Evolutionary conservation across 352 stramenopile species (phyloP).

Genomic region (Aphanomyces invadans): DNA sequence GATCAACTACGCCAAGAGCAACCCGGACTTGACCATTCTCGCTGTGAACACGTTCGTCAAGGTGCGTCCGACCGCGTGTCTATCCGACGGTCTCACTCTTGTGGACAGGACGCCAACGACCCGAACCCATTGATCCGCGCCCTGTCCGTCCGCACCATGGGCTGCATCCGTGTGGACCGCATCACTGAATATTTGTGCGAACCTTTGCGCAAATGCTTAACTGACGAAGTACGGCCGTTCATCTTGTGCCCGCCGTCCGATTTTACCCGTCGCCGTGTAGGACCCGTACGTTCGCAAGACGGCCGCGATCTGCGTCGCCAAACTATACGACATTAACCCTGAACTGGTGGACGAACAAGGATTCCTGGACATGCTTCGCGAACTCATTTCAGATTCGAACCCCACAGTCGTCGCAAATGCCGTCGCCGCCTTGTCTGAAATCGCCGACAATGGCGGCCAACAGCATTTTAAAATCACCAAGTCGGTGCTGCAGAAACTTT

Average conservation of each 20-base stretch:
- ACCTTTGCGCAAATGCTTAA: slow-evolving; percentile 89
- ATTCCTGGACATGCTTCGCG: slow-evolving; percentile 94
- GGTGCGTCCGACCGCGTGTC: slow-evolving; percentile 8
- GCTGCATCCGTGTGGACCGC: slow-evolving; percentile 97
- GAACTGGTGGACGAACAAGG: slow-evolving; percentile 95
- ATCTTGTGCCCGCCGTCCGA: background rate
- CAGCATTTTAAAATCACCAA: slow-evolving; percentile 92
- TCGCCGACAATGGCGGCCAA: slow-evolving; percentile 92
- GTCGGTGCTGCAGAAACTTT: slow-evolving; percentile 95
- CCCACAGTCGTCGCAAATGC: slow-evolving; percentile 97
- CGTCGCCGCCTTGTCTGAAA: slow-evolving; percentile 96
- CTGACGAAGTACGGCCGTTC: slow-evolving; percentile 51
- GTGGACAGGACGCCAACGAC: slow-evolving; percentile 60
- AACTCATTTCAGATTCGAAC: slow-evolving; percentile 98
- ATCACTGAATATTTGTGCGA: slow-evolving; percentile 99
- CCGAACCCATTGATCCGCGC: slow-evolving; percentile 92
- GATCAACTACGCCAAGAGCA: slow-evolving; percentile 99
- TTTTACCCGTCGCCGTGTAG: slow-evolving; percentile 21
- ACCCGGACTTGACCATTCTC: slow-evolving; percentile 98
- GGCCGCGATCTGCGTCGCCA: slow-evolving; percentile 98
- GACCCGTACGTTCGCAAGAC: slow-evolving; percentile 99
- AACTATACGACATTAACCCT: slow-evolving; percentile 99
- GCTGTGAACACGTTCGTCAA: slow-evolving; percentile 99
- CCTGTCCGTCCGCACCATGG: slow-evolving; percentile 98
- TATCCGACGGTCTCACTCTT: background rate